Conservation (phyloP, 345 rosid genomes). For the Ailanthus altissimus region DNA sequence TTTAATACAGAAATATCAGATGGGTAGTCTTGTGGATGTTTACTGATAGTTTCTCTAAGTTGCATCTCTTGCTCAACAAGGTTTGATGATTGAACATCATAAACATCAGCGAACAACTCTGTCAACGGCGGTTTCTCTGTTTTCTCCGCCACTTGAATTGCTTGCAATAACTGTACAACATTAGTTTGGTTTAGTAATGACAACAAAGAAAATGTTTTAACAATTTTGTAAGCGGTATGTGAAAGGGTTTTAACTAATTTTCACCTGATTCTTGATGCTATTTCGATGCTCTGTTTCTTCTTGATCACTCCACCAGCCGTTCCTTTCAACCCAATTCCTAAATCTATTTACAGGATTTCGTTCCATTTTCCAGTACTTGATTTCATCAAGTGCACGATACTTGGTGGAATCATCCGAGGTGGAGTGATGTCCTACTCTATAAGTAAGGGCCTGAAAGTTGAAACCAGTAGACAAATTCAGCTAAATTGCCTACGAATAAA, state of each 20-base stretch:
- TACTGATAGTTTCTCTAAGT: conserved; percentile 47
- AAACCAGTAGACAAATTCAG: neutral
- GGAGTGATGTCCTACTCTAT: conserved; percentile 83
- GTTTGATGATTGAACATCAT: conserved; percentile 55
- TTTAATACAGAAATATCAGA: conserved; percentile 50
- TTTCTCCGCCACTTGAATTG: conserved; percentile 70
- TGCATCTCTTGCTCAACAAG: conserved; percentile 62
- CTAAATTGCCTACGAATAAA: neutral
- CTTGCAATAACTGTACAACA: conserved; percentile 50
- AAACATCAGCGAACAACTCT: conserved; percentile 66
- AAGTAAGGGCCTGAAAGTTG: conserved; percentile 53
- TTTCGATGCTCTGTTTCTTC: conserved; percentile 59
- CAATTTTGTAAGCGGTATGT: too few species aligned
- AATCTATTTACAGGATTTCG: conserved; percentile 71
- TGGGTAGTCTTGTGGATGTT: conserved; percentile 57
- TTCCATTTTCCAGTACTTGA: conserved; percentile 64
- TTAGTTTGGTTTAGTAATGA: neutral
- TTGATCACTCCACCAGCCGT: conserved; percentile 75
- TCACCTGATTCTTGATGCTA: conserved; percentile 55
- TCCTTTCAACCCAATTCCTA: conserved; percentile 60
- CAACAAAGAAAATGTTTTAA: too few species aligned
- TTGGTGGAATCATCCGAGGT: conserved; percentile 90
- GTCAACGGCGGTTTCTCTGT: conserved; percentile 54
- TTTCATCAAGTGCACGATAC: conserved; percentile 58
- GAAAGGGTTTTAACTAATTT: too few species aligned